Evolutionary conservation across 768 basidiomycete genomes (phyloP).

Genomic region (Sarcodon sp.): DNA sequence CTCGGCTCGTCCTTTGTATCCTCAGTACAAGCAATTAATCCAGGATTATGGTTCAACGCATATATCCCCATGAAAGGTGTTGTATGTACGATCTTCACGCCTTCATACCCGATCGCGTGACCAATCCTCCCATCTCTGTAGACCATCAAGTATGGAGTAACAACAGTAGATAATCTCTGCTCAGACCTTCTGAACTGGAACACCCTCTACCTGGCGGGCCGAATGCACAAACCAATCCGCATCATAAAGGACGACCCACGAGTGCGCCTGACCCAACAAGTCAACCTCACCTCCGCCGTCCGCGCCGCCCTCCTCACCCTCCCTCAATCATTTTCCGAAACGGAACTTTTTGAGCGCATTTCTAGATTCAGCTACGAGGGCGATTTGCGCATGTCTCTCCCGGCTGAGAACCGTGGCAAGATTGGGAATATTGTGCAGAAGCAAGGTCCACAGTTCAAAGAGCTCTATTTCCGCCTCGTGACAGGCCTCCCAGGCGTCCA

Average conservation of each 20-base stretch:
- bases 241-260: conserved; percentile 91
- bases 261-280: conserved; percentile 83
- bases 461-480: conserved; percentile 73
- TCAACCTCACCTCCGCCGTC: conserved; percentile 85
- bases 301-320: conserved; percentile 84
- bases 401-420: conserved; percentile 90
- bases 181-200: conserved; percentile 89
- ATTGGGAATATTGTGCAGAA: conserved; percentile 86
- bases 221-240: conserved; percentile 94
- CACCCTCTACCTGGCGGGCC: conserved; percentile 84
- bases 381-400: conserved; percentile 89
- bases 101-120: not conserved
- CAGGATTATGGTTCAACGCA: conserved; percentile 95
- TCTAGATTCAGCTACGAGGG: conserved; percentile 80
- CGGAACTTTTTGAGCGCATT: conserved; percentile 73
- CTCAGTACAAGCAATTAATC: conserved; percentile 57
- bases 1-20: conserved; percentile 79
- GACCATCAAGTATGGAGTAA: conserved; percentile 96
- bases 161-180: conserved; percentile 81
- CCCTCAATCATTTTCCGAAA: conserved; percentile 71
- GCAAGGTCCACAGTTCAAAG: conserved; percentile 74
- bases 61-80: conserved; percentile 75
- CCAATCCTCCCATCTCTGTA: conserved; percentile 16
- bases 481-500: conserved; percentile 71
- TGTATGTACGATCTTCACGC: conserved; percentile 35